Evolutionary conservation across 345 rosid species (phyloP).

Genomic region (Iberis pinnata): DNA sequence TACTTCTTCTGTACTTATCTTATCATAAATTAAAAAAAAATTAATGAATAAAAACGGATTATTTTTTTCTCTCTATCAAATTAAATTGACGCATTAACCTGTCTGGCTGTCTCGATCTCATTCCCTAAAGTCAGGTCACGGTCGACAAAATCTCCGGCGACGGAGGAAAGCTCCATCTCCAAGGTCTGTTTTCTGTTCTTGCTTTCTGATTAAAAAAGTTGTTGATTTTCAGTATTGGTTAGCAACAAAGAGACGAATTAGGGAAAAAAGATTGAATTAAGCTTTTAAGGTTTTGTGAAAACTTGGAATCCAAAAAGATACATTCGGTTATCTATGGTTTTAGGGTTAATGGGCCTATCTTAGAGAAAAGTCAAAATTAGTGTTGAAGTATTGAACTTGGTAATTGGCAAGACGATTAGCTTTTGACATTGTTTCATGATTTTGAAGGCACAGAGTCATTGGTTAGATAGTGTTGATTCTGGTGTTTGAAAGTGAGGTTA

Average conservation of each 20-base stretch:
- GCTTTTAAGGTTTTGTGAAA: background rate
- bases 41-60: too few relatives aligned
- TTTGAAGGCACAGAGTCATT: too few relatives aligned
- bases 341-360: too few relatives aligned
- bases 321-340: background rate
- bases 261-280: background rate
- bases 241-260: background rate
- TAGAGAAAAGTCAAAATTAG: background rate
- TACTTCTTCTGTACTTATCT: too few relatives aligned
- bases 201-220: background rate
- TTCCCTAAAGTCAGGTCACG: background rate
- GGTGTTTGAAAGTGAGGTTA: too few relatives aligned
- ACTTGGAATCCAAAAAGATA: background rate
- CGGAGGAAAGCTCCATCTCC: conserved; percentile 1
- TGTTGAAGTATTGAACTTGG: conserved; percentile 7
- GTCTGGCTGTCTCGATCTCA: conserved; percentile 1
- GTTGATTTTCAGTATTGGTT: too few relatives aligned
- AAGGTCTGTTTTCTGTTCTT: conserved; percentile 15
- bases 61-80: too few relatives aligned
- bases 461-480: too few relatives aligned
- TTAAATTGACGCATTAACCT: too few relatives aligned
- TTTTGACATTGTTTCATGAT: too few relatives aligned
- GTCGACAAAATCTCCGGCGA: conserved; percentile 22
- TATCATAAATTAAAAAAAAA: too few relatives aligned
- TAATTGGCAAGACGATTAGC: background rate